Percentiles rank a stretch among this genome's conserved stretches.
phyloP scores from a whole-genome alignment of 73 alveolate genomes.

The Paraurostyla sp. region DNA sequence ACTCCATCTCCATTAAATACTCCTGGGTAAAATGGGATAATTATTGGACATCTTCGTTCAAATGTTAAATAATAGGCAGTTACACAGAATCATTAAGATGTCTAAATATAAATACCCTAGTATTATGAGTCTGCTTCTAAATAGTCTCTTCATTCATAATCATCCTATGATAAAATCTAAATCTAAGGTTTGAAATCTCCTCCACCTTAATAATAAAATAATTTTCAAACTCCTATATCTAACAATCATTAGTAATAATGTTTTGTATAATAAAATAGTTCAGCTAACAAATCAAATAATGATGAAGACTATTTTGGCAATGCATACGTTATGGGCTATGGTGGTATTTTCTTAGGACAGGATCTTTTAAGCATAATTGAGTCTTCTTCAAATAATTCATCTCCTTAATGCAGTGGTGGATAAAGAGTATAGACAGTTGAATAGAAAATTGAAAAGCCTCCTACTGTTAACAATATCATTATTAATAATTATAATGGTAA shows the following conservation, averaged over 20 bases:
- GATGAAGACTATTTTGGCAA: conserved; percentile 26
- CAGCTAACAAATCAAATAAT: too few species aligned
- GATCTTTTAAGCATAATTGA: conserved; percentile 42
- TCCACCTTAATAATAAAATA: too few species aligned
- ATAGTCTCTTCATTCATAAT: background rate
- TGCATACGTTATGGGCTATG: conserved; percentile 7
- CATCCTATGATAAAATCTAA: background rate
- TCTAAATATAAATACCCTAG: too few species aligned
- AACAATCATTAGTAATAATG: too few species aligned
- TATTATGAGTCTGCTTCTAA: background rate
- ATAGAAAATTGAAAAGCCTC: background rate
- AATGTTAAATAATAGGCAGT: too few species aligned
- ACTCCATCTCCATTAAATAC: conserved; percentile 32
- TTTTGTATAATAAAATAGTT: too few species aligned
- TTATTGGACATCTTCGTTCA: background rate
- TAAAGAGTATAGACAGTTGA: background rate
- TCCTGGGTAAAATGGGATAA: background rate
- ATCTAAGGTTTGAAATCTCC: conserved; percentile 16
- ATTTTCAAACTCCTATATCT: too few species aligned
- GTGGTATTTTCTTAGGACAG: conserved; percentile 35
- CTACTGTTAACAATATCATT: background rate
- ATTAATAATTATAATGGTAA: conserved; percentile 3
- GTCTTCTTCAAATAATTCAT: background rate
- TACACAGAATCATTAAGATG: too few species aligned
- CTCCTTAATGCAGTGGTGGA: conserved; percentile 10